These are phyloP conservation scores for Naematelia encephala DNA, from an alignment of 768 basidiomycete species.

Conservation along the genomic window DNA sequence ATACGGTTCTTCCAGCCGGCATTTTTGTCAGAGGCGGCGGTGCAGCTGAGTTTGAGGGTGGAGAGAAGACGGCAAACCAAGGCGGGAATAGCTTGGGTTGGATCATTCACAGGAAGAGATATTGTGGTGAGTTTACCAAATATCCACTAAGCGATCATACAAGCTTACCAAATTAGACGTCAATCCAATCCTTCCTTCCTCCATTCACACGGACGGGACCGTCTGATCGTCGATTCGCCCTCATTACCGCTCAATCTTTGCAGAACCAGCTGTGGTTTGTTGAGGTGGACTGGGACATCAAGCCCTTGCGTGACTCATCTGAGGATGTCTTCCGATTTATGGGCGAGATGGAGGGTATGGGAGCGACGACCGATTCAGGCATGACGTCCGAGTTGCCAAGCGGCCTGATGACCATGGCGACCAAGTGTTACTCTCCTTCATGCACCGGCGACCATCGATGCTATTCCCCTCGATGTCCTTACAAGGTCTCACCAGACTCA, in stretches of 20 bases:
- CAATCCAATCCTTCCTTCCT: constrained; percentile 81
- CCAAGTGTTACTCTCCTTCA: constrained; percentile 82
- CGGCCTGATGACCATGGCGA: constrained; percentile 82
- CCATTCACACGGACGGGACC: constrained; percentile 72
- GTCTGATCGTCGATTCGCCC: constrained; percentile 74
- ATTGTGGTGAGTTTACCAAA: constrained; percentile 88
- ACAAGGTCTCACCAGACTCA: constrained; percentile 31
- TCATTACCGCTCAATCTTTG: constrained; percentile 82
- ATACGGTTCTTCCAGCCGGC: constrained; percentile 82
- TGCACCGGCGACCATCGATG: constrained; percentile 77
- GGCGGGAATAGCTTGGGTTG: constrained; percentile 83
- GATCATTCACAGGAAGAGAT: constrained; percentile 90
- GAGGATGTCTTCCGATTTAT: constrained; percentile 93
- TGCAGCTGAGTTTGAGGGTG: constrained; percentile 84
- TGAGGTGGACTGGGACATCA: constrained; percentile 91
- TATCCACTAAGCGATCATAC: constrained; percentile 21
- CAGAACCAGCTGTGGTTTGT: constrained; percentile 93
- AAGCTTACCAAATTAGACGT: constrained; percentile 59
- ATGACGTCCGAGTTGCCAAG: constrained; percentile 51
- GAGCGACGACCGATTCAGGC: constrained; percentile 18
- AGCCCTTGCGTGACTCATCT: constrained; percentile 75
- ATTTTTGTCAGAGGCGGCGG: constrained; percentile 80
- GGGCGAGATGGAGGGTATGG: constrained; percentile 60
- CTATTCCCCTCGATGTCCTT: constrained; percentile 71
- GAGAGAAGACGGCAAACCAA: constrained; percentile 83